Conservation (phyloP, 768 basidiomycete genomes). For the Lentinula sp. region DNA sequence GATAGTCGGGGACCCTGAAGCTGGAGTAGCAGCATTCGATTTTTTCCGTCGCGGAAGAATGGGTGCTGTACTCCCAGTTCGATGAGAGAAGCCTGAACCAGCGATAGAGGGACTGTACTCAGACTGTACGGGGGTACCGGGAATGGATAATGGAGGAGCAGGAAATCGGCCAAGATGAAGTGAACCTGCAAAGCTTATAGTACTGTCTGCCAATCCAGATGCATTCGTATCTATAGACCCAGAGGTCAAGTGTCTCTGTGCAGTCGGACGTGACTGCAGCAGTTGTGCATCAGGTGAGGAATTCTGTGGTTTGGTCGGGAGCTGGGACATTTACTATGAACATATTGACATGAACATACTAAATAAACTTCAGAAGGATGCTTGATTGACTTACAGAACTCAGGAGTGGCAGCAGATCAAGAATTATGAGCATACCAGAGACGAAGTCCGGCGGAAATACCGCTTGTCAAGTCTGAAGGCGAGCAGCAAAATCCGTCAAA, state of each 20-base stretch:
- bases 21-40: background rate
- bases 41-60: background rate
- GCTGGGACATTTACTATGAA: slow-evolving; percentile 3
- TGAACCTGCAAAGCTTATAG: slow-evolving; percentile 37
- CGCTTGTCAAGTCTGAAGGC: background rate
- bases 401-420: background rate
- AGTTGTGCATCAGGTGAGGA: background rate
- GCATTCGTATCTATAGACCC: slow-evolving; percentile 44
- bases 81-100: slow-evolving; percentile 14
- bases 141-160: slow-evolving; percentile 42
- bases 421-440: background rate
- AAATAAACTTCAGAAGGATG: background rate
- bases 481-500: background rate
- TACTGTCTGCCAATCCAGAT: slow-evolving; percentile 53
- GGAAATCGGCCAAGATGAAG: slow-evolving; percentile 46
- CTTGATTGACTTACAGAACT: background rate
- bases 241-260: slow-evolving; percentile 26
- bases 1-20: slow-evolving; percentile 4
- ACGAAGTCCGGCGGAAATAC: background rate
- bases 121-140: slow-evolving; percentile 27
- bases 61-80: slow-evolving; percentile 2
- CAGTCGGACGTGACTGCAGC: slow-evolving; percentile 6
- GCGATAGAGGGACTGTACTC: background rate
- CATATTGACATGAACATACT: background rate
- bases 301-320: background rate